Percentiles rank a stretch among this genome's conserved stretches.
These are phyloP conservation scores for Cercophora newfieldiana DNA, from an alignment of 495 filamentous ascomycete genomes.

Conservation along the genomic window DNA sequence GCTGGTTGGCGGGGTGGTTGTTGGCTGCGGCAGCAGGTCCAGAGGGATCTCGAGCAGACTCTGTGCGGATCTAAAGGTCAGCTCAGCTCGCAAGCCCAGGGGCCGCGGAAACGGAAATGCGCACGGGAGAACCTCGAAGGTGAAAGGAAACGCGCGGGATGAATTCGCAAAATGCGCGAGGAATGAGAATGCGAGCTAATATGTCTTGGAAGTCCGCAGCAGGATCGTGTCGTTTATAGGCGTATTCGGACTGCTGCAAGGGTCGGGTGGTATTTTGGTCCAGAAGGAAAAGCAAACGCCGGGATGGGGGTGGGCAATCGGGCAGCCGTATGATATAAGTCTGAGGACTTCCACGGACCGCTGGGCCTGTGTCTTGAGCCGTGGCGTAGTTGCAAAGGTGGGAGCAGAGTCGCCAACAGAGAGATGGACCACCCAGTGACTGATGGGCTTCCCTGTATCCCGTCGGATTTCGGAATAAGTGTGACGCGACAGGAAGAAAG, in stretches of 20 bases:
- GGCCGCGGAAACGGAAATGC: neutral
- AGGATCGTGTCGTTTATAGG: neutral
- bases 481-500: neutral
- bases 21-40: conserved; percentile 23
- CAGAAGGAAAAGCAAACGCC: neutral
- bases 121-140: neutral
- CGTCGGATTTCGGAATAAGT: neutral
- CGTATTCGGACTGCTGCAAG: conserved; percentile 1
- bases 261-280: neutral
- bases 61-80: conserved; percentile 19
- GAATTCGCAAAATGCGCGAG: neutral
- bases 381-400: neutral
- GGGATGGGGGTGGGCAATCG: neutral
- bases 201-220: neutral
- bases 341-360: neutral
- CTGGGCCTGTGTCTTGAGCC: neutral
- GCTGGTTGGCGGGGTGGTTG: conserved; percentile 23
- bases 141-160: neutral
- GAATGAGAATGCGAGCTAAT: neutral
- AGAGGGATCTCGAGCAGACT: conserved; percentile 26
- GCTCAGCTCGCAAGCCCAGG: neutral
- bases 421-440: neutral
- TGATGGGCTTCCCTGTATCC: neutral
- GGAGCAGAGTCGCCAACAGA: neutral
- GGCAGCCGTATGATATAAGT: conserved; percentile 3